These are phyloP conservation scores for Eucalyptus erythrocorys DNA, from an alignment of 345 rosid species.

Conservation along the genomic window DNA sequence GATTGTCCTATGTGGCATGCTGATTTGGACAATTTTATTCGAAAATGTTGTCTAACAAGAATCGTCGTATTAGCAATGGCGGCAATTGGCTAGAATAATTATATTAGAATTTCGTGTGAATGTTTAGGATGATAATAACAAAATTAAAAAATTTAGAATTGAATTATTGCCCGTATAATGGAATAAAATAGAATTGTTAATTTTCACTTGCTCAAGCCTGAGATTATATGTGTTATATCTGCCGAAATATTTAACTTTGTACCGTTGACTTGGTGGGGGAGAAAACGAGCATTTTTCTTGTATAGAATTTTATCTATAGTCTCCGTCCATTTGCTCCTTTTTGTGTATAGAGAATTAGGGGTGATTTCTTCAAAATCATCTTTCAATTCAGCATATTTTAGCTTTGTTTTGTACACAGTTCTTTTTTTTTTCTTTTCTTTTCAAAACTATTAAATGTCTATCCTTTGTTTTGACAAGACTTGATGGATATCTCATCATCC, in stretches of 20 bases:
- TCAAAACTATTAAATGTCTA: not conserved
- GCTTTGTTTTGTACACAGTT: not conserved
- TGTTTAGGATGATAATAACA: not conserved
- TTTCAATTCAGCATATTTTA: not conserved
- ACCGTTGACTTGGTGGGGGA: not conserved
- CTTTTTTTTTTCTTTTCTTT: not conserved
- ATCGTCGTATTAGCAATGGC: rapidly evolving
- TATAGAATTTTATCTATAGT: not conserved
- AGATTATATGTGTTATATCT: not conserved
- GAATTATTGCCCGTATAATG: not conserved
- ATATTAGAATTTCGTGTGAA: not conserved
- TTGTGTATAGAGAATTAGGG: not conserved
- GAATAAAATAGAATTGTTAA: not conserved
- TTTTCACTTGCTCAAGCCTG: not conserved
- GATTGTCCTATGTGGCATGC: rapidly evolving
- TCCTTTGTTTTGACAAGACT: not conserved
- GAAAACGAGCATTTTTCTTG: not conserved
- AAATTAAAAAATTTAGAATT: not conserved
- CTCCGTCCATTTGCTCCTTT: not conserved
- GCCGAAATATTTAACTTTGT: not conserved
- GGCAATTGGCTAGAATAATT: not conserved
- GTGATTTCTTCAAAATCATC: not conserved
- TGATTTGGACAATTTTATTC: not conserved
- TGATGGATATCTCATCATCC: not conserved
- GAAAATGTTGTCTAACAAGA: not conserved